Percentiles rank a stretch among this genome's conserved stretches.
Conservation (phyloP, 331 rosid species). For the Prunus yedoensis region DNA sequence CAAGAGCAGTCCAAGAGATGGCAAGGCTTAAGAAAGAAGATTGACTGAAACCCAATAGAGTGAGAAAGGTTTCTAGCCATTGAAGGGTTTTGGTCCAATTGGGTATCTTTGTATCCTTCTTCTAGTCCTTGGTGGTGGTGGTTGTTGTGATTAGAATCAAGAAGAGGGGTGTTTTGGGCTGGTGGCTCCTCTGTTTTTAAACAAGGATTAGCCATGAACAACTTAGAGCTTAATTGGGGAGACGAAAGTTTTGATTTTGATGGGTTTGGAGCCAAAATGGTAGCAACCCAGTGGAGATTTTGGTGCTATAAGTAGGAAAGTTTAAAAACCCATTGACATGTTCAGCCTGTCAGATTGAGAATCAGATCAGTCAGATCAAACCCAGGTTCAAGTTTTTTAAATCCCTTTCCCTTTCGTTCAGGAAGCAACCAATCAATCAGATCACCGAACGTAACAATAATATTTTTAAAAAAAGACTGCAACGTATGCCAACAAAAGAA, state of each 20-base stretch:
- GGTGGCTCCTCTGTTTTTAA: constrained; percentile 36
- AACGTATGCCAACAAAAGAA: background rate
- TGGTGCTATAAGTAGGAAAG: background rate
- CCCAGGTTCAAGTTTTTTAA: background rate
- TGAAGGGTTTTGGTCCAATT: constrained; percentile 44
- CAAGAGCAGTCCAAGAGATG: constrained; percentile 52
- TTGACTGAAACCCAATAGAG: constrained; percentile 55
- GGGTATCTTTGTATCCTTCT: constrained; percentile 26
- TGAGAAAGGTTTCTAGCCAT: constrained; percentile 43
- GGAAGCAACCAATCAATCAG: background rate
- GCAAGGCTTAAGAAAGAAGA: constrained; percentile 23
- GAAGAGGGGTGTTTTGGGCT: constrained; percentile 30
- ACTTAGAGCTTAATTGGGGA: background rate
- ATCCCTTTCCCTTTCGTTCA: background rate
- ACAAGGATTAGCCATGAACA: constrained; percentile 31
- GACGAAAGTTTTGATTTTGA: background rate
- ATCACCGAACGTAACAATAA: background rate
- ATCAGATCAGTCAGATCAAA: background rate
- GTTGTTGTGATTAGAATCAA: constrained; percentile 21
- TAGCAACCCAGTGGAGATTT: constrained; percentile 21
- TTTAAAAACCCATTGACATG: background rate
- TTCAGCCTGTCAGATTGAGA: background rate
- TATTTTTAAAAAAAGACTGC: background rate
- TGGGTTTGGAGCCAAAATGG: constrained; percentile 1
- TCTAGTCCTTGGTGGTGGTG: constrained; percentile 1